These are phyloP conservation scores for Begonia peltatifolia DNA, from an alignment of 306 rosid genomes.

Conservation along the genomic window DNA sequence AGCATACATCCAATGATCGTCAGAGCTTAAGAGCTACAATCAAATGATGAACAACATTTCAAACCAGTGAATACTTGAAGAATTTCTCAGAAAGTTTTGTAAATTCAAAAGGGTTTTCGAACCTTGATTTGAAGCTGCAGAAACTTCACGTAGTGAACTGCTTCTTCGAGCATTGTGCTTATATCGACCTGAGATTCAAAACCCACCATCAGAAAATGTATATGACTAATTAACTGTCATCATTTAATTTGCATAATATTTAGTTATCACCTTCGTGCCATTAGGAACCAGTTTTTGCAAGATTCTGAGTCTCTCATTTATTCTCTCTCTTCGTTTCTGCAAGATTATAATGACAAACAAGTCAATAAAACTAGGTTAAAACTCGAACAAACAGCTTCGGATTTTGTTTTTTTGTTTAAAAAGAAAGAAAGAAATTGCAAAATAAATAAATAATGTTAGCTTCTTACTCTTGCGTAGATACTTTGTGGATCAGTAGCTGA, in stretches of 20 bases:
- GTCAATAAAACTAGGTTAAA: too few relatives aligned
- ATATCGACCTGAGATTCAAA: constrained; percentile 50
- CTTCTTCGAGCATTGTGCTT: constrained; percentile 98
- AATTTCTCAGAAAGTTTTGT: too few relatives aligned
- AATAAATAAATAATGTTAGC: not conserved
- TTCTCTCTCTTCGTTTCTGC: constrained; percentile 93
- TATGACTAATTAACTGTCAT: too few relatives aligned
- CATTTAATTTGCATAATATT: too few relatives aligned
- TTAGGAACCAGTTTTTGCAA: constrained; percentile 80
- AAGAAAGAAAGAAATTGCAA: too few relatives aligned
- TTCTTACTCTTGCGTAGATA: constrained; percentile 74
- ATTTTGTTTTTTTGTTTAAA: too few relatives aligned
- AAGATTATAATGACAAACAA: constrained; percentile 4
- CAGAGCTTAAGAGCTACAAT: constrained; percentile 76
- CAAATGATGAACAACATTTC: not conserved
- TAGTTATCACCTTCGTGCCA: constrained; percentile 55
- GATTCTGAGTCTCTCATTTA: constrained; percentile 62
- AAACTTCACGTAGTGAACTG: constrained; percentile 81
- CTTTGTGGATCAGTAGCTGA: constrained; percentile 97
- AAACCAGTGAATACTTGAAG: too few relatives aligned
- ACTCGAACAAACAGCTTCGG: too few relatives aligned
- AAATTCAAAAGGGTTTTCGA: not conserved
- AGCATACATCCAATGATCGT: constrained; percentile 92
- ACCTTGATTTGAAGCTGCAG: constrained; percentile 93
- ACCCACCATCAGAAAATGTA: too few relatives aligned